Evolutionary conservation across 768 basidiomycete genomes (phyloP).

Genomic region (Hysterangium stoloniferum): DNA sequence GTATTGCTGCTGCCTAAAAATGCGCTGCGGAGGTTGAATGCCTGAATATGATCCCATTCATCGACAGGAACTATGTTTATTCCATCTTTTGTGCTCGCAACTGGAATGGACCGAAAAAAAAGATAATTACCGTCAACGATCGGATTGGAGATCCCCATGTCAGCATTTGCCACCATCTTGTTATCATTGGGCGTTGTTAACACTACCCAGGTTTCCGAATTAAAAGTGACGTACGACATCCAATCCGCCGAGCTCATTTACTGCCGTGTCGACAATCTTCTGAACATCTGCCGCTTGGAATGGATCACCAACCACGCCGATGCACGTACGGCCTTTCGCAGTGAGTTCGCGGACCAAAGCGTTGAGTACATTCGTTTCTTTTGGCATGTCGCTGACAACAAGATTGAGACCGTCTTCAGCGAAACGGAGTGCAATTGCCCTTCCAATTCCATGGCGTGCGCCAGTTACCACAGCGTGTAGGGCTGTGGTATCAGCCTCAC

Average conservation of each 20-base stretch:
- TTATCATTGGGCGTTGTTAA: background rate
- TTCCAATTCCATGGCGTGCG: constrained; percentile 23
- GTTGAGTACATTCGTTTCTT: constrained; percentile 10
- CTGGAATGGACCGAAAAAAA: background rate
- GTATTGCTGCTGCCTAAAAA: constrained; percentile 54
- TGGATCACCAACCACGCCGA: constrained; percentile 32
- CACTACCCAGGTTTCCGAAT: background rate
- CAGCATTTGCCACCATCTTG: constrained; percentile 5
- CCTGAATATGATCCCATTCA: constrained; percentile 34
- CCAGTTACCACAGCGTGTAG: constrained; percentile 32
- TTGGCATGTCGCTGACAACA: constrained; percentile 23
- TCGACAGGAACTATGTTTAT: constrained; percentile 23
- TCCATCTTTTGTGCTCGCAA: background rate
- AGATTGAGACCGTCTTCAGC: constrained; percentile 27
- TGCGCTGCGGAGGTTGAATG: constrained; percentile 48
- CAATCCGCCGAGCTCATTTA: constrained; percentile 32
- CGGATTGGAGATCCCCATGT: background rate
- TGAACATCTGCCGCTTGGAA: constrained; percentile 34
- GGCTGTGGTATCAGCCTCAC: no score
- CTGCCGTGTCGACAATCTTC: constrained; percentile 27
- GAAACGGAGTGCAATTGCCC: constrained; percentile 26
- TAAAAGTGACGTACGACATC: constrained; percentile 35
- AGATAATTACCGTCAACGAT: background rate
- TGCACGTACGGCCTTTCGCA: constrained; percentile 18
- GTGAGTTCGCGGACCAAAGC: constrained; percentile 12